These are phyloP conservation scores for Incumbomyces delicatus DNA, from an alignment of 2,329 filamentous ascomycete species.

Conservation along the genomic window DNA sequence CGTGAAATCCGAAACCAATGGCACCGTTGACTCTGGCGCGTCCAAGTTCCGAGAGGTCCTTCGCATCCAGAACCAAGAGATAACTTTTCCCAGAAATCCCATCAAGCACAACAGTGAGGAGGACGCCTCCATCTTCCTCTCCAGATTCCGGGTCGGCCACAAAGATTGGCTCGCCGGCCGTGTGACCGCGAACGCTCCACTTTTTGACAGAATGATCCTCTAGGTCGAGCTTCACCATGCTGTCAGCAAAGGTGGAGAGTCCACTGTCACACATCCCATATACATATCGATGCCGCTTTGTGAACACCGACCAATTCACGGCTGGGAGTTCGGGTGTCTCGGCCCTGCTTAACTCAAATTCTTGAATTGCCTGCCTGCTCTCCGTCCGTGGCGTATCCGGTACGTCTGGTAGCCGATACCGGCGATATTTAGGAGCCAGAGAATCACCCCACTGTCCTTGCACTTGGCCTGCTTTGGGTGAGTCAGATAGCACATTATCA, in stretches of 20 bases:
- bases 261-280: conserved; percentile 40
- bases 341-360: conserved; percentile 22
- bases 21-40: conserved; percentile 40
- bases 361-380: conserved; percentile 5
- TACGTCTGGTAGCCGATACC: conserved; percentile 31
- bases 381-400: conserved; percentile 16
- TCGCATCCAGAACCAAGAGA: conserved; percentile 43
- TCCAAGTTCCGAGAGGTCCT: conserved; percentile 40
- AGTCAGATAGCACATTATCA: conserved; percentile 53
- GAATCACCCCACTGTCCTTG: conserved; percentile 31
- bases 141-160: conserved; percentile 31
- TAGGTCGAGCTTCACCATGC: conserved; percentile 44
- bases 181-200: conserved; percentile 42
- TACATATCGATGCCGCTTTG: conserved; percentile 39
- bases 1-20: conserved; percentile 47
- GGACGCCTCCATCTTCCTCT: conserved; percentile 44
- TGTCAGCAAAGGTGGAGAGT: conserved; percentile 42
- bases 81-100: conserved; percentile 42
- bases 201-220: conserved; percentile 29
- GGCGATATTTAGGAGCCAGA: conserved; percentile 24
- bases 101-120: conserved; percentile 46
- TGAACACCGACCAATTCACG: conserved; percentile 38
- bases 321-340: conserved; percentile 39
- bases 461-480: conserved; percentile 36
- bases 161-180: conserved; percentile 47